Base-by-base conservation (phyloP, 2,329 filamentous ascomycete genomes). In the Pyricularia sp. region DNA sequence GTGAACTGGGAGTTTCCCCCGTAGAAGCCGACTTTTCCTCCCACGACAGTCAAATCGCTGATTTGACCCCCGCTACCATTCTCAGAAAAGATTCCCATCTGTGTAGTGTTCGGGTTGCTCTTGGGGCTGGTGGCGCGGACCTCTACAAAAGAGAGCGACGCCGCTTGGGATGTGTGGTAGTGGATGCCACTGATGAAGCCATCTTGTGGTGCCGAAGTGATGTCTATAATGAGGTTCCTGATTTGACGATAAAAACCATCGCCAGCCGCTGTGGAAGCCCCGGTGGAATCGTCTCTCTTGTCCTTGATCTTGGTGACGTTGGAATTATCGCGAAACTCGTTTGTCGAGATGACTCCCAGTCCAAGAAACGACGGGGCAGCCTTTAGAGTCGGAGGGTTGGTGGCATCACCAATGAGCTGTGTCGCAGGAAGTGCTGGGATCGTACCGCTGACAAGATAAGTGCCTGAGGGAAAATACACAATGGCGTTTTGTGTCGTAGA, bases 171-270 rank as follows among this genome's bases (percentile, higher is more conserved):
- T 2, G 71, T 68, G 65, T 72, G 70, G 31, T 68, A 72, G 69
- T 73, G 72, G 25, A 92, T 85, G 70, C 86, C 88, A 0, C 84
- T 83, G 1, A 82, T 82, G 2, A 79, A 23, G 26, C 63, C 67
- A 25, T 64, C 50, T 10, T 20, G 50, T 20, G 63, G 25, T 12
- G 66, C 59, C n/a, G 58, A 36, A 6, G 31, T 64, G 69, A 82
- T 75, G 72, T 86, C 83, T 69, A 85, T 80, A 72, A 81, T 76
- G 64, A 85, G 80, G 76, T 85, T 85, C 73, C 83, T 81, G 63
- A 85, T 76, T 70, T 84, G 82, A 67, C 83, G 82, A 75, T 82
- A 85, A 77, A 85, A 85, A 77, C 84, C 84, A 79, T 83, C 84
- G 74, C 83, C 58, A n/a, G 67, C 64, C 1, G 42, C 17, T 12